Evolutionary conservation across 768 basidiomycete genomes (phyloP), one percentile per base, ranked within the genome.

Genomic region (Suillus placidus): DNA sequence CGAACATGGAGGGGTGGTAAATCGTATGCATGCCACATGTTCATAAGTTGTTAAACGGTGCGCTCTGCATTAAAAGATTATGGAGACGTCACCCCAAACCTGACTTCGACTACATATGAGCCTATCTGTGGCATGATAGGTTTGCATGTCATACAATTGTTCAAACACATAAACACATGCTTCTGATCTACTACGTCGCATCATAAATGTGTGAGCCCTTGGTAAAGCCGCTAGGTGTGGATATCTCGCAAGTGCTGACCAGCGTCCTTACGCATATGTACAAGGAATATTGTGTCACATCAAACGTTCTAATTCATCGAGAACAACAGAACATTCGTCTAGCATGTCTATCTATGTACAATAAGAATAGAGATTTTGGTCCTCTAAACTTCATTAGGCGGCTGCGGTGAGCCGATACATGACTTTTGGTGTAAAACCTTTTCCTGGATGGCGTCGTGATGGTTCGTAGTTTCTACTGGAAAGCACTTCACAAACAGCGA

Each of bases 401-500:
- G 47, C 37, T 65, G 51, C 30, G 66, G 55, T 55, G 62, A 66
- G 51, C 52, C 34, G 35, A 66, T 54, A 54, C 64, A 61, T 60
- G 58, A 61, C 23, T 42, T 30, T 40, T 55, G 43, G 45, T 69
- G 49, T 30, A 45, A 67, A 40, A 68, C 62, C 55, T 72, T 69
- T 66, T 78, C 76, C 63, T 64, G 66, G 8, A 30, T 58, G 16
- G 64, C 32, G 37, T 71, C 64, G 5, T 69, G 64, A 8, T 68
- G 65, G n/a, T 61, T 63, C 34, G 9, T 63, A 49, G 32, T 70
- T 40, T 71, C 74, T 63, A 77, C 68, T 23, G 74, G 67, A 35
- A 71, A 71, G 38, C 63, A 70, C 65, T 74, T 74, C 52, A 77
- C 58, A 64, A 78, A 76, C 35, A 71, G 42, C 23, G 76, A 77